A percentile compares a stretch with the other conserved stretches of the same genome.
phyloP scores from a whole-genome alignment of 768 basidiomycete genomes.

The Leccinellum luteum region DNA sequence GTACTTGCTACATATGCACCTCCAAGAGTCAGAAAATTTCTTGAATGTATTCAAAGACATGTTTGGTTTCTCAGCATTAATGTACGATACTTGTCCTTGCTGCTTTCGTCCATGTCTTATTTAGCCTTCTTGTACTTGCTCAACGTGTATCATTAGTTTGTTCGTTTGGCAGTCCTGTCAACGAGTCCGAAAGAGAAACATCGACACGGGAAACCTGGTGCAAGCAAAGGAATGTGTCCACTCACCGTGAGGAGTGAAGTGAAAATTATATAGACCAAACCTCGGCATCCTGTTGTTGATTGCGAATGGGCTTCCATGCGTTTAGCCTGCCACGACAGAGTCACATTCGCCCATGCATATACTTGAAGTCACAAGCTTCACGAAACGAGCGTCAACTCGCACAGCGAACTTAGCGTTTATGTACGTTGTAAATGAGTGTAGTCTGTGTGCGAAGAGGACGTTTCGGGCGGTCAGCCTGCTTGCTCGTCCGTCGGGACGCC shows the following conservation, averaged over 20 bases:
- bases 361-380: background rate
- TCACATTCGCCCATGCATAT: background rate
- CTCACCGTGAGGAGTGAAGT: background rate
- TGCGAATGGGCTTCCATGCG: conserved; percentile 11
- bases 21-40: background rate
- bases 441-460: too few relatives aligned
- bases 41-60: background rate
- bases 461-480: too few relatives aligned
- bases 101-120: background rate
- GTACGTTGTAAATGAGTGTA: conserved; percentile 14
- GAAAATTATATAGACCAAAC: background rate
- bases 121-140: background rate
- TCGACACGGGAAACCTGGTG: background rate
- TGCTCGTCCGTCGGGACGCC: too few relatives aligned
- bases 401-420: conserved; percentile 22
- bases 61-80: background rate
- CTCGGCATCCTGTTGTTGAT: conserved; percentile 1
- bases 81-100: background rate
- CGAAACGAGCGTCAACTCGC: conserved; percentile 3
- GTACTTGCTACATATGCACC: background rate
- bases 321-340: conserved; percentile 6
- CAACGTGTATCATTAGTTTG: background rate
- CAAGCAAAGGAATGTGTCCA: background rate
- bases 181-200: background rate
- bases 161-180: background rate